phyloP scores from a whole-genome alignment of 148 eudicot genomes.

The Beta vulgaris region DNA sequence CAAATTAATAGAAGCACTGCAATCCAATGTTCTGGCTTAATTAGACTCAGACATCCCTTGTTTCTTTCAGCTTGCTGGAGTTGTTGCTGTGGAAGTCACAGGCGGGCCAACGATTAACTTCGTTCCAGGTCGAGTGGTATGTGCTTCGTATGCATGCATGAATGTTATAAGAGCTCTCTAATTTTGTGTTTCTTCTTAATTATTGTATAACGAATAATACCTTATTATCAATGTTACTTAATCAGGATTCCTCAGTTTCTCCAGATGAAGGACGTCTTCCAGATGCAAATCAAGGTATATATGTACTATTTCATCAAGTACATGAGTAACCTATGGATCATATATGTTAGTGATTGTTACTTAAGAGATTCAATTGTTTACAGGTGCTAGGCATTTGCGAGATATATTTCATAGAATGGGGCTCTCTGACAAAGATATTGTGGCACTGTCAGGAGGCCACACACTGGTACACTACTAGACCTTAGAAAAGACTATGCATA shows the following conservation, averaged over 20 bases:
- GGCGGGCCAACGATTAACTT: constrained; percentile 84
- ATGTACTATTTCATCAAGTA: neutral
- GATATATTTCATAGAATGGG: constrained; percentile 79
- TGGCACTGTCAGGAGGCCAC: constrained; percentile 85
- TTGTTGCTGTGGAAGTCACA: constrained; percentile 88
- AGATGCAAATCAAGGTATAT: constrained; percentile 64
- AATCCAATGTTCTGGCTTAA: neutral
- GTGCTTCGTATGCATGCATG: neutral
- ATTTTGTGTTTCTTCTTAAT: neutral
- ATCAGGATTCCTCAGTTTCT: constrained; percentile 52
- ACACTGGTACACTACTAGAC: constrained; percentile 55
- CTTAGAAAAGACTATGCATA: too few species aligned
- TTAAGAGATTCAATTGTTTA: neutral
- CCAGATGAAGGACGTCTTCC: constrained; percentile 93
- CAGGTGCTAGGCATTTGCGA: constrained; percentile 72
- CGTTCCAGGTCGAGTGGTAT: constrained; percentile 75
- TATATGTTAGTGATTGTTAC: constrained; percentile 33
- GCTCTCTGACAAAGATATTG: constrained; percentile 77
- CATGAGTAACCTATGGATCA: neutral
- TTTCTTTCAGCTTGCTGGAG: constrained; percentile 77
- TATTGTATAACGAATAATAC: neutral
- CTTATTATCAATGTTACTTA: neutral
- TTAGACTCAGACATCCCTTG: neutral
- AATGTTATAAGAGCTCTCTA: neutral
- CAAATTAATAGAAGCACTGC: neutral